These are phyloP conservation scores for Fraxinus dipetala DNA, from an alignment of 305 asterid genomes.

Conservation along the genomic window DNA sequence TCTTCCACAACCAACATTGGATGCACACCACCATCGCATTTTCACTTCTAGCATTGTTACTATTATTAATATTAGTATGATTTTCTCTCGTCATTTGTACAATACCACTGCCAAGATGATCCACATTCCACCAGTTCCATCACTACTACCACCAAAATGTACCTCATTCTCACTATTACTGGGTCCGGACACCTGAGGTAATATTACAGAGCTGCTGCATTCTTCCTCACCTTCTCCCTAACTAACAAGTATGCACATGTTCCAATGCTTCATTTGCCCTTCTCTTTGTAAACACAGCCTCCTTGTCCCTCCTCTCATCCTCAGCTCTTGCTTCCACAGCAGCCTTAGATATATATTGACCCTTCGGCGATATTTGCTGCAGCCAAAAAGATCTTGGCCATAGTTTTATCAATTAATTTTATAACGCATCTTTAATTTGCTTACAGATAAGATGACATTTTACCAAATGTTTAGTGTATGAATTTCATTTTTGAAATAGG, in stretches of 20 bases:
- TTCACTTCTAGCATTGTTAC: conserved; percentile 22
- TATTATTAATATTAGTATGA: conserved; percentile 19
- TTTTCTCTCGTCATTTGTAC: conserved; percentile 17
- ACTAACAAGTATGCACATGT: conserved; percentile 46
- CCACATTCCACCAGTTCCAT: conserved; percentile 12
- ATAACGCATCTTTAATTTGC: too few relatives aligned
- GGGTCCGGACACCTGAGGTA: not conserved
- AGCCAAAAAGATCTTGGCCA: conserved; percentile 56
- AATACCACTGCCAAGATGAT: not conserved
- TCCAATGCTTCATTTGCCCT: conserved; percentile 70
- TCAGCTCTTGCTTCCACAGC: conserved; percentile 41
- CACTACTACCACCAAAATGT: not conserved
- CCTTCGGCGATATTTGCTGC: conserved; percentile 59
- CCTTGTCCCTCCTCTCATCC: conserved; percentile 41
- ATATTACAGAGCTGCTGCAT: conserved; percentile 13
- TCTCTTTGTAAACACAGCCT: conserved; percentile 61
- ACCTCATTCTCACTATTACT: conserved; percentile 11
- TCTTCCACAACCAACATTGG: conserved; percentile 25
- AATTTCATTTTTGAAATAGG: too few relatives aligned
- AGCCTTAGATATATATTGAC: conserved; percentile 64
- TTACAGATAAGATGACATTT: too few relatives aligned
- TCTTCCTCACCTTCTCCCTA: conserved; percentile 52
- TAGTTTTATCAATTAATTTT: conserved; percentile 41
- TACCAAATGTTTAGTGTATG: too few relatives aligned
- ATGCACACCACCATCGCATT: conserved; percentile 15